phyloP scores from a whole-genome alignment of 164 flowering plant species.

The Sextonia rubra region DNA sequence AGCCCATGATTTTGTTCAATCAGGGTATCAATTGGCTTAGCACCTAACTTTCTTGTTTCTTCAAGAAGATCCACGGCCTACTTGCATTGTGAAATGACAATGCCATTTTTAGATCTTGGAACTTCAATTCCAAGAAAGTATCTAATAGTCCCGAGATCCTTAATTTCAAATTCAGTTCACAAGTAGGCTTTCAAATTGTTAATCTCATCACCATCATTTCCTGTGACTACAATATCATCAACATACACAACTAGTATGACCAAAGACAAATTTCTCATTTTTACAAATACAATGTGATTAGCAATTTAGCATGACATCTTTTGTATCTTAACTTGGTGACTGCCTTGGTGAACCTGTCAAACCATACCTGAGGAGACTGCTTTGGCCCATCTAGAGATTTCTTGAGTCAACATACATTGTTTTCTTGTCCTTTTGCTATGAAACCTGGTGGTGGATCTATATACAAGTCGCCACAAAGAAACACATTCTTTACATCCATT shows the following conservation, averaged over 20 bases:
- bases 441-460: background rate
- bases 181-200: background rate
- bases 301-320: background rate
- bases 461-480: background rate
- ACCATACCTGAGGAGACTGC: background rate
- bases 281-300: background rate
- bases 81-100: background rate
- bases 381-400: background rate
- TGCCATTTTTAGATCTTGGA: background rate
- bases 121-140: constrained; percentile 1
- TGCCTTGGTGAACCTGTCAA: background rate
- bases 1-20: background rate
- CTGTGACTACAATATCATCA: background rate
- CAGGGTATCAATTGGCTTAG: background rate
- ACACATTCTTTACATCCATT: background rate
- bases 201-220: background rate
- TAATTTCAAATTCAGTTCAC: background rate
- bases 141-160: background rate
- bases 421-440: background rate
- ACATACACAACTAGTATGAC: background rate
- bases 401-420: background rate
- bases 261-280: background rate
- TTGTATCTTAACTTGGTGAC: background rate
- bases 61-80: background rate
- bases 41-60: background rate